Evolutionary conservation across 1,284 basidiomycete species (phyloP).

Genomic region (Austroboletus olivaceoglutinosus): DNA sequence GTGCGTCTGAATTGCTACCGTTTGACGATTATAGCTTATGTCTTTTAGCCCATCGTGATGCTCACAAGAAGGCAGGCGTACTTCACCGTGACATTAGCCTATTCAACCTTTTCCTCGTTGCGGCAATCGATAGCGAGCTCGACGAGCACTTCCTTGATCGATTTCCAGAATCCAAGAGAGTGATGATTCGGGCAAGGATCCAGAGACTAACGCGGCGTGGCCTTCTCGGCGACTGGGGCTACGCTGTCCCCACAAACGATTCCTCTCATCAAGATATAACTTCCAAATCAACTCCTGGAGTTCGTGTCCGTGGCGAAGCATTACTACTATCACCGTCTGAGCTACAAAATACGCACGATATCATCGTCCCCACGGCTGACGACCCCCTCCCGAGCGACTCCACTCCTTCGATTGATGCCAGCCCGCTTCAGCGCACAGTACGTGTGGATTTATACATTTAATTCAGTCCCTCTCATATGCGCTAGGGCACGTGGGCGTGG

Average conservation of each 20-base stretch:
- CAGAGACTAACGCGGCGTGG: not conserved
- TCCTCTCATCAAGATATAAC: too few relatives aligned
- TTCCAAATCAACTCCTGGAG: not conserved
- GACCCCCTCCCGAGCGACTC: not conserved
- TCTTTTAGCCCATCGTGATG: constrained; percentile 1
- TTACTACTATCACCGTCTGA: not conserved
- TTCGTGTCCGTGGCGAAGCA: not conserved
- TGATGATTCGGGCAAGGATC: not conserved
- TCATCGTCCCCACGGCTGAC: constrained; percentile 1
- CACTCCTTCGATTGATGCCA: not conserved
- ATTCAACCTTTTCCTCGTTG: constrained; percentile 5
- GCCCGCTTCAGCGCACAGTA: constrained; percentile 1
- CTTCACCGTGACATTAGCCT: constrained; percentile 7
- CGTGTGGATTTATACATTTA: too few relatives aligned
- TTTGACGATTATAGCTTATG: too few relatives aligned
- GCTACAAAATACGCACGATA: not conserved
- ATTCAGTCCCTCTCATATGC: not conserved
- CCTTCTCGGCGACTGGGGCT: constrained; percentile 6
- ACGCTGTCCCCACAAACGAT: not conserved
- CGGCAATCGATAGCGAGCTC: too few relatives aligned
- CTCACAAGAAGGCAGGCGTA: not conserved
- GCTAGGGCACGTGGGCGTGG: constrained; percentile 10
- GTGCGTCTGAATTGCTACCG: too few relatives aligned
- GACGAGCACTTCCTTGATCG: too few relatives aligned
- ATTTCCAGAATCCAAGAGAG: not conserved